phyloP scores from a whole-genome alignment of 1,284 basidiomycete species.

The Fomitopsis betulina region DNA sequence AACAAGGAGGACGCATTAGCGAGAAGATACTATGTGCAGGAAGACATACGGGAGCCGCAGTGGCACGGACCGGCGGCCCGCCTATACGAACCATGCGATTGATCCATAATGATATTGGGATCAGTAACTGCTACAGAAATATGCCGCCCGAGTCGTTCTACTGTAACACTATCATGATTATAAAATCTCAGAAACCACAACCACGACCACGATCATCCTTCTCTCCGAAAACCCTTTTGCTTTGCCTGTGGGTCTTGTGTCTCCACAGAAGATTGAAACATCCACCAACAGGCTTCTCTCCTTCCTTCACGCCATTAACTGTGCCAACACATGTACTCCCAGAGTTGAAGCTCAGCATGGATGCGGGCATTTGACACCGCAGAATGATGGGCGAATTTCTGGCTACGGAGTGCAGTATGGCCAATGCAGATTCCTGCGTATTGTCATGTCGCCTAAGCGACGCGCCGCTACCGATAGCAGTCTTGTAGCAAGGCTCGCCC shows the following conservation, averaged over 20 bases:
- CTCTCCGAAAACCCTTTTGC: too few species aligned
- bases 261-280: too few species aligned
- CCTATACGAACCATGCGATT: not conserved
- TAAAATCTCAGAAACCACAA: too few species aligned
- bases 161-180: too few species aligned
- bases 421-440: slow-evolving; percentile 12
- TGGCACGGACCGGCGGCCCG: not conserved
- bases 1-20: not conserved
- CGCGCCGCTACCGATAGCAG: slow-evolving; percentile 15
- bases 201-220: too few species aligned
- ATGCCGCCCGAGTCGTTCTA: too few species aligned
- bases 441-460: slow-evolving; percentile 12
- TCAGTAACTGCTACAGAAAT: too few species aligned
- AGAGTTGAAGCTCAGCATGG: not conserved
- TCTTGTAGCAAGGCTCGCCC: slow-evolving; percentile 14
- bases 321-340: not conserved
- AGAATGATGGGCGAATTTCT: not conserved
- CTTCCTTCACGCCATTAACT: too few species aligned
- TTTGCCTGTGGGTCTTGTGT: too few species aligned
- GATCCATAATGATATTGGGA: too few species aligned
- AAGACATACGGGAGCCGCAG: not conserved
- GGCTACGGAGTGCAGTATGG: slow-evolving; percentile 10
- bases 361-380: not conserved
- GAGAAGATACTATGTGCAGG: not conserved
- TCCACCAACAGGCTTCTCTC: too few species aligned